These are phyloP conservation scores for Canna indica DNA, from an alignment of 176 grass and related monocot genomes.

Conservation along the genomic window DNA sequence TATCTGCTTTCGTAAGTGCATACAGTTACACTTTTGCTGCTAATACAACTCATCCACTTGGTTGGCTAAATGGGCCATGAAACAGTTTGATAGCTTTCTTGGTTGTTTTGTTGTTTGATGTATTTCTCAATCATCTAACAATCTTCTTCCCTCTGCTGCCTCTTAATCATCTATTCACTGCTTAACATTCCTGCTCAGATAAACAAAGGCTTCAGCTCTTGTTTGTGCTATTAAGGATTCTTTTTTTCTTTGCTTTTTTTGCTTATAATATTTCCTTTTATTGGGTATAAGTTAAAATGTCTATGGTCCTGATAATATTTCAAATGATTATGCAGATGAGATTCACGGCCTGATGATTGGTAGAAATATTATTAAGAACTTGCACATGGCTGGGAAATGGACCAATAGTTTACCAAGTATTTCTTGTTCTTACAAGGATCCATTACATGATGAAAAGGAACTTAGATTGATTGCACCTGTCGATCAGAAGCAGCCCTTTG, in stretches of 20 bases:
- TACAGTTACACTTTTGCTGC: background rate
- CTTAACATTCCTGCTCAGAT: background rate
- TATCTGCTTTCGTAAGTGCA: too few relatives aligned
- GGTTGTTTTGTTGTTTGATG: background rate
- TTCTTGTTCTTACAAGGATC: slow-evolving; percentile 60
- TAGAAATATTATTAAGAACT: slow-evolving; percentile 76
- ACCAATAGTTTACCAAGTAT: slow-evolving; percentile 27
- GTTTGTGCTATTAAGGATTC: background rate
- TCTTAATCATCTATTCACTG: background rate
- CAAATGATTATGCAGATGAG: slow-evolving; percentile 63
- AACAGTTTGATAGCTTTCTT: too few relatives aligned
- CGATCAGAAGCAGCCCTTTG: slow-evolving; percentile 78
- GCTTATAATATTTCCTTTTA: background rate
- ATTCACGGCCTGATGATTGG: slow-evolving; percentile 71
- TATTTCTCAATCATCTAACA: background rate
- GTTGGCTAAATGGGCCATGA: background rate
- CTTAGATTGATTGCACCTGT: slow-evolving; percentile 69
- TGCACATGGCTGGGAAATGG: slow-evolving; percentile 71
- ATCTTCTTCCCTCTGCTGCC: slow-evolving; percentile 2
- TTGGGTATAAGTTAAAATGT: background rate
- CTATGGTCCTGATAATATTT: slow-evolving; percentile 11
- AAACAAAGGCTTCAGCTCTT: background rate
- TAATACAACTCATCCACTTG: background rate
- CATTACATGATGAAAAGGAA: slow-evolving; percentile 77
- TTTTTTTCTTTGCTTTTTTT: background rate